A percentile compares a stretch with the other conserved stretches of the same genome.
Evolutionary conservation across 1,284 basidiomycete species (phyloP).

Genomic region (Ganoderma leucocontextum): DNA sequence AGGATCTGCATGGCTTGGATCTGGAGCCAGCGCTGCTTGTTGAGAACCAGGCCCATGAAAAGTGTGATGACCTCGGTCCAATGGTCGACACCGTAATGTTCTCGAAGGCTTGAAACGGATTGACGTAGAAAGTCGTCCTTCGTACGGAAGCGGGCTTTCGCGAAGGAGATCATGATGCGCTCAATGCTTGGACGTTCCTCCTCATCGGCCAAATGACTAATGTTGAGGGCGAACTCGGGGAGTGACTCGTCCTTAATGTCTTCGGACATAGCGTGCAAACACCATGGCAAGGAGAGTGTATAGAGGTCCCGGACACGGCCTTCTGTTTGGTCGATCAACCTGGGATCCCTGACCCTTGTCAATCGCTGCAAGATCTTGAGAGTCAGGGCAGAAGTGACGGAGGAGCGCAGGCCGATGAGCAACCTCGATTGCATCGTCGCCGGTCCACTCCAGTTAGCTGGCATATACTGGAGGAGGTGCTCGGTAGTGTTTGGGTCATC

Average conservation of each 20-base stretch:
- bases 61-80: constrained; percentile 85
- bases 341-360: constrained; percentile 67
- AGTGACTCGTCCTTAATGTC: constrained; percentile 70
- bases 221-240: constrained; percentile 78
- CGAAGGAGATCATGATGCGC: constrained; percentile 90
- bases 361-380: constrained; percentile 77
- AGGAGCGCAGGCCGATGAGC: constrained; percentile 84
- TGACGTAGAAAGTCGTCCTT: constrained; percentile 95
- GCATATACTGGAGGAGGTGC: constrained; percentile 72
- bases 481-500: constrained; percentile 72
- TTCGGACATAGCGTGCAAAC: constrained; percentile 80
- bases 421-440: constrained; percentile 80
- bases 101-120: constrained; percentile 84
- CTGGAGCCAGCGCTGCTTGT: constrained; percentile 84
- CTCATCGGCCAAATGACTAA: constrained; percentile 75
- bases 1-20: constrained; percentile 88
- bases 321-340: constrained; percentile 77
- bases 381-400: constrained; percentile 72
- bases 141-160: constrained; percentile 88
- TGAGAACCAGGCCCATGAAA: constrained; percentile 88
- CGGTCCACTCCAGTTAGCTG: constrained; percentile 77
- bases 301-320: constrained; percentile 87
- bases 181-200: constrained; percentile 81
- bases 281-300: constrained; percentile 88
- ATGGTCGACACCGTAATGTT: constrained; percentile 76